These are phyloP conservation scores for Arctostaphylos glauca DNA, from an alignment of 148 eudicot genomes.

Conservation along the genomic window DNA sequence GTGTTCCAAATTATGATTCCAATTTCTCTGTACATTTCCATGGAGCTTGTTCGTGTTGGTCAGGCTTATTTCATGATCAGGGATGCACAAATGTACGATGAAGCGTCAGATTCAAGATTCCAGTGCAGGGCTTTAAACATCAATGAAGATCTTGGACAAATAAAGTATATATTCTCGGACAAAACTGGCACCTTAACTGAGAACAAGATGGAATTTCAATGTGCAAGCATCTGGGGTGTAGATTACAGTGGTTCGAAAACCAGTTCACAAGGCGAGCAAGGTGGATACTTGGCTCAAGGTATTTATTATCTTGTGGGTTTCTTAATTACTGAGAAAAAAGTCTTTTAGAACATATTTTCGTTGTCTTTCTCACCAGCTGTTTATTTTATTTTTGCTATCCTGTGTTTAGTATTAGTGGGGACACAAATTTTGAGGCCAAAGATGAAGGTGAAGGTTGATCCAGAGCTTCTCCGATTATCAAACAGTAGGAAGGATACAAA, in stretches of 20 bases:
- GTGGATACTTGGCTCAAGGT: conserved; percentile 59
- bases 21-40: conserved; percentile 90
- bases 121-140: conserved; percentile 95
- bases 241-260: conserved; percentile 56
- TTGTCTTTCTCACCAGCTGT: conserved; percentile 12
- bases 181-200: conserved; percentile 98
- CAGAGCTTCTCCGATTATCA: conserved; percentile 50
- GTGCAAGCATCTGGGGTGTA: conserved; percentile 86
- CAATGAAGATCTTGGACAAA: conserved; percentile 96
- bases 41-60: conserved; percentile 99
- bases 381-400: conserved; percentile 14
- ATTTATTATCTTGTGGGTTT: background rate
- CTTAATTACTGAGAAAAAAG: background rate
- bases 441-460: conserved; percentile 82
- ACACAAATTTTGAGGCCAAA: conserved; percentile 74
- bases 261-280: conserved; percentile 38
- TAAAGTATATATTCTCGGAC: conserved; percentile 93
- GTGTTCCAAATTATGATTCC: conserved; percentile 99
- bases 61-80: conserved; percentile 96
- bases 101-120: conserved; percentile 67
- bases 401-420: conserved; percentile 45
- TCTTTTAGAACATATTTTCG: background rate
- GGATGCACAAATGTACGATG: conserved; percentile 67
- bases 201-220: conserved; percentile 98
- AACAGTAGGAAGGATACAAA: conserved; percentile 40